Evolutionary conservation across 768 basidiomycete genomes (phyloP).

Genomic region (Neoboletus subvelutipes): DNA sequence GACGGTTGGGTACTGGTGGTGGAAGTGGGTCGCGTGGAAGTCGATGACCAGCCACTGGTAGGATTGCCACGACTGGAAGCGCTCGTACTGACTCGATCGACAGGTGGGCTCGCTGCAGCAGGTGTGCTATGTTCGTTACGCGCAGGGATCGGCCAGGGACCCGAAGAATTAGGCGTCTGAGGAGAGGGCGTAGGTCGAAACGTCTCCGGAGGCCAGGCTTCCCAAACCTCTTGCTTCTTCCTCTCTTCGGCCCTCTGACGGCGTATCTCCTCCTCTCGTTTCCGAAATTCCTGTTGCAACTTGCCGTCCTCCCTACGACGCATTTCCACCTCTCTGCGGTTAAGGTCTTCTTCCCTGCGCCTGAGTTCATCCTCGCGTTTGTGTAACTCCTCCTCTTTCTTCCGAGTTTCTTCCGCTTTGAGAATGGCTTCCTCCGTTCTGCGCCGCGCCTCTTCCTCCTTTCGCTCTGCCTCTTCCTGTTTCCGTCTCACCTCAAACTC

Average conservation of each 20-base stretch:
- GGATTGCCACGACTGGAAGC: conserved; percentile 30
- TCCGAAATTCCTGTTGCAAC: conserved; percentile 29
- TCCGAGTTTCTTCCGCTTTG: conserved; percentile 24
- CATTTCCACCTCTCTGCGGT: conserved; percentile 32
- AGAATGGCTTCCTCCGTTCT: conserved; percentile 27
- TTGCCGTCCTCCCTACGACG: conserved; percentile 30
- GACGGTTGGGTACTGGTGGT: conserved; percentile 24
- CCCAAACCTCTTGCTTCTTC: conserved; percentile 30
- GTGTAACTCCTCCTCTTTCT: conserved; percentile 27
- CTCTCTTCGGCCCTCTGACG: conserved; percentile 33
- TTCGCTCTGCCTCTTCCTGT: conserved; percentile 28
- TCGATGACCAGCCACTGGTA: conserved; percentile 28
- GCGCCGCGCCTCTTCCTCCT: conserved; percentile 32
- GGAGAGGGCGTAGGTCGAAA: conserved; percentile 25
- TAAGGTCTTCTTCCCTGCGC: conserved; percentile 34
- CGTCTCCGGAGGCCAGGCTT: conserved; percentile 29
- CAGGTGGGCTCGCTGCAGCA: conserved; percentile 32
- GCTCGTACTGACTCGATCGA: conserved; percentile 32
- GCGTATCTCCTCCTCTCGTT: conserved; percentile 33
- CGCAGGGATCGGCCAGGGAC: conserved; percentile 33
- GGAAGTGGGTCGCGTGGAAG: conserved; percentile 31
- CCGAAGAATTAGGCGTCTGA: conserved; percentile 29
- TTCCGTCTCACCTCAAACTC: conserved; percentile 33
- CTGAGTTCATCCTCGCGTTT: conserved; percentile 29
- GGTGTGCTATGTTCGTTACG: conserved; percentile 34